Evolutionary conservation across 192 early-diverging fungal genomes (phyloP).

Genomic region (Rhizoclosmatium sp.): DNA sequence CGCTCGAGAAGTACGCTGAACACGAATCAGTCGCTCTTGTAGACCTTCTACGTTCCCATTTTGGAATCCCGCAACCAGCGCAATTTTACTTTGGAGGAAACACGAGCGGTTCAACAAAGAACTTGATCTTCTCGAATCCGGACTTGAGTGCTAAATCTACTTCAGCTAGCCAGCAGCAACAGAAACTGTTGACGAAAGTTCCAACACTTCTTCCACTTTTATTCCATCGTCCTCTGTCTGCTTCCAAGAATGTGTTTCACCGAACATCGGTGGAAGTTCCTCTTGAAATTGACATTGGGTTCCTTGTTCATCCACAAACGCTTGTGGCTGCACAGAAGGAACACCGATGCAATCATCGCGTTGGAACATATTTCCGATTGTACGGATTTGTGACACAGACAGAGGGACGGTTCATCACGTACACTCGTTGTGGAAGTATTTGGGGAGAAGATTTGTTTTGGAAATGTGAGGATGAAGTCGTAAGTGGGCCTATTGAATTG

Average conservation of each 20-base stretch:
- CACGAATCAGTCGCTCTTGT: conserved; percentile 38
- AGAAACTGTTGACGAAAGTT: conserved; percentile 30
- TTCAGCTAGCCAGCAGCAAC: conserved; percentile 9
- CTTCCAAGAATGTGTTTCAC: conserved; percentile 25
- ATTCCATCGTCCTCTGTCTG: conserved; percentile 38
- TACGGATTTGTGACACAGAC: conserved; percentile 59
- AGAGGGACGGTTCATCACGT: conserved; percentile 51
- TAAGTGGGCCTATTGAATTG: conserved; percentile 40
- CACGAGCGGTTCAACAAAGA: not conserved
- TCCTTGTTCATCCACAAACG: conserved; percentile 23
- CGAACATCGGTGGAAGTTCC: conserved; percentile 50
- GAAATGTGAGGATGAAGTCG: conserved; percentile 47
- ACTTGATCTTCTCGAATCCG: not conserved
- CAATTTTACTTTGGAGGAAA: conserved; percentile 47
- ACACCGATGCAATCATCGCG: not conserved
- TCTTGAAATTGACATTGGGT: conserved; percentile 50
- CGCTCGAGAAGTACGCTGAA: conserved; percentile 32
- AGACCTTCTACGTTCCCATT: conserved; percentile 41
- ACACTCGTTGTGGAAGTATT: conserved; percentile 39
- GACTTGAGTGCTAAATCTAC: not conserved
- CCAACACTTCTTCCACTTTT: conserved; percentile 43
- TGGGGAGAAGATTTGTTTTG: conserved; percentile 11
- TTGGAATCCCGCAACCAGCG: conserved; percentile 42
- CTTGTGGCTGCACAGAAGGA: conserved; percentile 14
- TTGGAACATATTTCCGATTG: conserved; percentile 48